Evolutionary conservation across 2,329 filamentous ascomycete species (phyloP).

Genomic region (Fusarium verticillioides): DNA sequence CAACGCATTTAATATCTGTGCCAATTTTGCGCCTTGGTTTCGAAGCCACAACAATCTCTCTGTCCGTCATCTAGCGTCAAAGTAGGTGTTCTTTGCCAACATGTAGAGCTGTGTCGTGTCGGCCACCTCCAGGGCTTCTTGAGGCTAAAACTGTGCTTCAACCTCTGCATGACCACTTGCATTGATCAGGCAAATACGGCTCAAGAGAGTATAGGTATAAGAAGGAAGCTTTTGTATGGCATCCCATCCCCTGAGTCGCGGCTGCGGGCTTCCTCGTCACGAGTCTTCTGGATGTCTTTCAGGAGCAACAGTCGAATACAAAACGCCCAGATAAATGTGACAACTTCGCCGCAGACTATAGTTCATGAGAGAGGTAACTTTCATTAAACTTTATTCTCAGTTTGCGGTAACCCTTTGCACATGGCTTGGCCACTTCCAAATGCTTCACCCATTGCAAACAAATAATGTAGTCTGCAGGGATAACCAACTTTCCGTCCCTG

Average conservation of each 20-base stretch:
- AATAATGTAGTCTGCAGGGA: not conserved
- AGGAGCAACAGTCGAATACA: not conserved
- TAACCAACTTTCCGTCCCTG: not conserved
- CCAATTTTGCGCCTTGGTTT: not conserved
- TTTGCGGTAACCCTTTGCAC: not conserved
- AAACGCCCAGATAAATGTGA: not conserved
- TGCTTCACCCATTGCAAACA: not conserved
- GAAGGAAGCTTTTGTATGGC: not conserved
- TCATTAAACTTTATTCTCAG: not conserved
- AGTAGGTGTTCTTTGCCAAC: not conserved
- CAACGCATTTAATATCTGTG: not conserved
- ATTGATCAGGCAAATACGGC: not conserved
- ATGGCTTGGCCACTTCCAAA: not conserved
- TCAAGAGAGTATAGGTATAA: not conserved
- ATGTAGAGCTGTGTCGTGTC: not conserved
- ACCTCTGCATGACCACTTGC: not conserved
- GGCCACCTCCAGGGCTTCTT: not conserved
- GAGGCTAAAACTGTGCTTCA: slow-evolving; percentile 26
- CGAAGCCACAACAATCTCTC: not conserved
- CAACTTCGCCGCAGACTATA: not conserved
- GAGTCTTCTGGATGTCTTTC: not conserved
- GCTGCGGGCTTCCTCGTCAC: not conserved
- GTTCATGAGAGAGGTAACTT: not conserved
- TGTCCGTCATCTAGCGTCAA: not conserved
- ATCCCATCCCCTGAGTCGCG: not conserved